Evolutionary conservation across 2,329 filamentous ascomycete genomes (phyloP), one percentile per base, ranked within the genome.

Genomic region (Hypoxylon sp.): DNA sequence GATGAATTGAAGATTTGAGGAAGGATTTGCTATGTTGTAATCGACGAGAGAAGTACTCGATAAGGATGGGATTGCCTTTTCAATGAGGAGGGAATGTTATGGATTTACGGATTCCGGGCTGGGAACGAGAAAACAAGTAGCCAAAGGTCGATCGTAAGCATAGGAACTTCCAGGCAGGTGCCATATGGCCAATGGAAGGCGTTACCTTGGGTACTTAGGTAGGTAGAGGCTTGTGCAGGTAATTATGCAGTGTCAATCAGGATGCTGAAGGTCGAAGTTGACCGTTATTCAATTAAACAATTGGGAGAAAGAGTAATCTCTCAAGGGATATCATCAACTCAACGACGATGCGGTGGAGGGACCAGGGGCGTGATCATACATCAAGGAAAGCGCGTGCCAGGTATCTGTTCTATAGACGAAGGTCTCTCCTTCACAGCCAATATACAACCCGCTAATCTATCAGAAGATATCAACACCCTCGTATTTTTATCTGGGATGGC

Each of bases 381-480:
- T 53, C 62, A 48, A 21, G 19, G 35, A 57, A 65, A 50, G 58
- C 19, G 37, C 42, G 35, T 60, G 44, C 19, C 11, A 59, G 55
- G 64, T 65, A 57, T 64, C 51, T 61, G 47, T 27, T 58, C 48
- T 72, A 65, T 67, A 42, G 32, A 59, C 47, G 35, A 44, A 44
- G 17, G 17, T 55, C 27, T 63, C 27, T 63, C 29, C 17, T 39
- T 59, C 27, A 42, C 19, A 67, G 61, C 50, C 57, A 65, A 69
- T 65, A 17, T 66, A 62, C 60, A 71, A 65, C 56, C 42, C 39
- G 56, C 55, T 58, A 58, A 39, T 46, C 27, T 47, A 32, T 62
- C 37, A 53, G 42, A 37, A 46, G 32, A 27, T 19, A 15, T 50
- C n/a, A 8, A 56, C 54, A 10, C 17, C 39, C 35, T 32, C 17